Evolutionary conservation across 768 basidiomycete species (phyloP).

Genomic region (Coprinopsis sp.): DNA sequence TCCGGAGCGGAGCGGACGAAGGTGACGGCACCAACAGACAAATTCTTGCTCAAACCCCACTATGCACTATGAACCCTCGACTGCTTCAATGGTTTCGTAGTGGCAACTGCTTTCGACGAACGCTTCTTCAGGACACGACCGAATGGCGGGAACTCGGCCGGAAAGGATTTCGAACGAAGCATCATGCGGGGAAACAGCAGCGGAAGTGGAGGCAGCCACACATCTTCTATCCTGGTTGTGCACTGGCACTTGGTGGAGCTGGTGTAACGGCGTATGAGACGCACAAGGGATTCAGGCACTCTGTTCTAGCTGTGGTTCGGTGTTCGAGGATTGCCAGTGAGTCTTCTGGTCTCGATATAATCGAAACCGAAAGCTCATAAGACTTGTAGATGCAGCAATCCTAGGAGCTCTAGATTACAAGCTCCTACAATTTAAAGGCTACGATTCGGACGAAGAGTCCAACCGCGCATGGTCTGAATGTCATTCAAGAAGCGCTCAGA

Average conservation of each 20-base stretch:
- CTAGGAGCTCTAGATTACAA: constrained; percentile 70
- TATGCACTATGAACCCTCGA: not conserved
- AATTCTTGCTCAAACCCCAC: not conserved
- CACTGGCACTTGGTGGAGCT: constrained; percentile 31
- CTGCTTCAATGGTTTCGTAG: constrained; percentile 5
- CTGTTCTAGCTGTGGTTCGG: constrained; percentile 65
- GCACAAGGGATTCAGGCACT: constrained; percentile 70
- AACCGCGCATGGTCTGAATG: constrained; percentile 64
- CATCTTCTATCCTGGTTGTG: constrained; percentile 28
- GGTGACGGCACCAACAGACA: too few relatives aligned
- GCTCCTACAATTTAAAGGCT: constrained; percentile 51
- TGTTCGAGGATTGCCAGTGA: constrained; percentile 75
- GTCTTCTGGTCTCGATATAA: constrained; percentile 14
- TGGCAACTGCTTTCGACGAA: not conserved
- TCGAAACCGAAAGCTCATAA: not conserved
- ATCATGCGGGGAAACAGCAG: not conserved
- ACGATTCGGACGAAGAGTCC: constrained; percentile 46
- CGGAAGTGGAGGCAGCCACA: constrained; percentile 6
- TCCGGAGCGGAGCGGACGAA: too few relatives aligned
- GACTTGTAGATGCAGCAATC: constrained; percentile 51
- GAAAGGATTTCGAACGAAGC: constrained; percentile 1
- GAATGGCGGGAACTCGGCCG: not conserved
- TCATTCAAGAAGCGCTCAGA: constrained; percentile 76
- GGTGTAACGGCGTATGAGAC: constrained; percentile 57
- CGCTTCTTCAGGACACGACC: not conserved